Evolutionary conservation across 768 basidiomycete genomes (phyloP).

Genomic region (Hortiboletus flavorubellus): DNA sequence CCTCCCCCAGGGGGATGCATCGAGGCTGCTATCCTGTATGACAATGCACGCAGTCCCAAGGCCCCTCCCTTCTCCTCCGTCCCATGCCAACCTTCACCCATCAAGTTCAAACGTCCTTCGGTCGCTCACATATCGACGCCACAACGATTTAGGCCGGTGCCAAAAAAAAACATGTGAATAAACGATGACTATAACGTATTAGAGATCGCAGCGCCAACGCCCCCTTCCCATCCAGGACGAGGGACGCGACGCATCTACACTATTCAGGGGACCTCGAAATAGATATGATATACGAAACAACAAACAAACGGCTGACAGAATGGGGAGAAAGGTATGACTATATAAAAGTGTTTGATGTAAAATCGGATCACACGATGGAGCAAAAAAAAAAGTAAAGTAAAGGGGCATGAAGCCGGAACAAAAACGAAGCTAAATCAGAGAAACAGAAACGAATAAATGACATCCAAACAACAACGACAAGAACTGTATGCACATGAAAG

Average conservation of each 20-base stretch:
- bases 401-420: slow-evolving; percentile 5
- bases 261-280: slow-evolving; percentile 19
- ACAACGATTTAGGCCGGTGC: no score
- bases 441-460: slow-evolving; percentile 28
- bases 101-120: neutral
- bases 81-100: no score
- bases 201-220: slow-evolving; percentile 22
- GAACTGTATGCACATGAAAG: slow-evolving; percentile 28
- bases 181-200: slow-evolving; percentile 36
- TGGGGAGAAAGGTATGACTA: slow-evolving; percentile 14
- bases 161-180: slow-evolving; percentile 20
- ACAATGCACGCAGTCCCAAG: no score
- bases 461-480: slow-evolving; percentile 18
- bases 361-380: slow-evolving; percentile 16
- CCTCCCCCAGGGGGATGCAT: no score
- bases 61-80: no score
- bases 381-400: neutral
- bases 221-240: neutral
- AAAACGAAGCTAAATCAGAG: slow-evolving; percentile 8
- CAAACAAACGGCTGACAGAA: slow-evolving; percentile 23
- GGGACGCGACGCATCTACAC: slow-evolving; percentile 24
- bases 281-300: slow-evolving; percentile 32
- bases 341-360: slow-evolving; percentile 12
- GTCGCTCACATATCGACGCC: no score
- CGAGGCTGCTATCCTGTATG: no score